Conservation (phyloP, 441 rosid genomes). For the Erodium moschatum region DNA sequence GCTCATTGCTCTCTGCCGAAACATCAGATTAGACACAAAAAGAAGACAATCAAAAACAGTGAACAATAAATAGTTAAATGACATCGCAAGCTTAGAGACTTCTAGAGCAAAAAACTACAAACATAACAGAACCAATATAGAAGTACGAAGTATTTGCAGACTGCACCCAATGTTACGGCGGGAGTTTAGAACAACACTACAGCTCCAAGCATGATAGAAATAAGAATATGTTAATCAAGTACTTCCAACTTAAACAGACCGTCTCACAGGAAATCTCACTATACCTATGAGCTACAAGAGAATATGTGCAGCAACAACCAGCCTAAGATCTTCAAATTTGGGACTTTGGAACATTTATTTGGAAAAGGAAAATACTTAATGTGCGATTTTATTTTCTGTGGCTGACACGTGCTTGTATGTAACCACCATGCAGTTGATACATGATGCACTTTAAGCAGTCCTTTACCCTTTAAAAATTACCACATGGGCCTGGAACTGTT, state of each 20-base stretch:
- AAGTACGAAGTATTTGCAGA: too few relatives aligned
- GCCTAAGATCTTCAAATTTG: not conserved
- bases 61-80: not conserved
- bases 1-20: slow-evolving; percentile 35
- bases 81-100: slow-evolving; percentile 4
- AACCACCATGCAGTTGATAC: not conserved
- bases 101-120: not conserved
- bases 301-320: too few relatives aligned
- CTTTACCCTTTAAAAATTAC: not conserved
- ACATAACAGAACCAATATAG: not conserved
- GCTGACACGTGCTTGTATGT: not conserved
- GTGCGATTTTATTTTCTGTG: not conserved
- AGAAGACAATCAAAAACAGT: slow-evolving; percentile 9
- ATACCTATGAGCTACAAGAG: not conserved
- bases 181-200: too few relatives aligned
- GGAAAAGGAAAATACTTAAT: not conserved
- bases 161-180: too few relatives aligned
- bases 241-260: slow-evolving; percentile 3
- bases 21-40: slow-evolving; percentile 4
- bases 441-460: not conserved
- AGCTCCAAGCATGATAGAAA: too few relatives aligned
- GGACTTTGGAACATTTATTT: not conserved
- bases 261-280: not conserved
- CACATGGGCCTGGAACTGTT: not conserved
- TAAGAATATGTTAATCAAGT: not conserved